These are phyloP conservation scores for Verticillium nonalfalfae DNA, from an alignment of 2,329 filamentous ascomycete genomes.

Conservation along the genomic window DNA sequence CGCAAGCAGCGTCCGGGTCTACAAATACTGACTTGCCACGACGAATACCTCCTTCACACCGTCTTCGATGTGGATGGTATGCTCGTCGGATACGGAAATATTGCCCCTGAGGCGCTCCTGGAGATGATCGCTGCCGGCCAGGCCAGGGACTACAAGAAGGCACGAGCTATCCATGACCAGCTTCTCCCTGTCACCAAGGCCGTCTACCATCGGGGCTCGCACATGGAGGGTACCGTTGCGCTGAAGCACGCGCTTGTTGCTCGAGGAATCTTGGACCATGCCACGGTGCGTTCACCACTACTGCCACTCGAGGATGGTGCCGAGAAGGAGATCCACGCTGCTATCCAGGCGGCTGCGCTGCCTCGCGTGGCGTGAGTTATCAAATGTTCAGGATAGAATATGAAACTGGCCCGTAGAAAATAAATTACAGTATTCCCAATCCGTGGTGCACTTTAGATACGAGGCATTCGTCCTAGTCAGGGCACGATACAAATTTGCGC, in stretches of 20 bases:
- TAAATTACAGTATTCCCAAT: background rate
- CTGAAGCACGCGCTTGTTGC: constrained; percentile 46
- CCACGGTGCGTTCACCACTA: constrained; percentile 42
- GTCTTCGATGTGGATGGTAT: constrained; percentile 46
- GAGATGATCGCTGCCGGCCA: constrained; percentile 45
- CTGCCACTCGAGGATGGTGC: constrained; percentile 34
- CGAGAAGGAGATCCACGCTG: constrained; percentile 33
- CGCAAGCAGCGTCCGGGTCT: constrained; percentile 39
- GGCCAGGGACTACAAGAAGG: constrained; percentile 38
- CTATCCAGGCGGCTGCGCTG: constrained; percentile 22
- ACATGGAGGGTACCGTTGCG: constrained; percentile 48
- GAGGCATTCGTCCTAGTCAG: no score
- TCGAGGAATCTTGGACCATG: constrained; percentile 39
- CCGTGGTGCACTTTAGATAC: background rate
- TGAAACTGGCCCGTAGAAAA: background rate
- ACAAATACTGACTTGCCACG: constrained; percentile 44
- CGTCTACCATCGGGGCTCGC: constrained; percentile 48
- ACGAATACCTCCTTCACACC: constrained; percentile 46
- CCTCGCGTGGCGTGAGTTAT: constrained; percentile 1
- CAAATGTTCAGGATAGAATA: background rate
- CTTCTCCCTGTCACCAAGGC: constrained; percentile 44
- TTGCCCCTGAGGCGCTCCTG: constrained; percentile 41
- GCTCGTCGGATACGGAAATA: constrained; percentile 47
- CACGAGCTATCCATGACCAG: constrained; percentile 41
- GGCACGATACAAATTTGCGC: no score